Base-by-base conservation (phyloP, 2,329 filamentous ascomycete genomes). In the Fusarium luffae region DNA sequence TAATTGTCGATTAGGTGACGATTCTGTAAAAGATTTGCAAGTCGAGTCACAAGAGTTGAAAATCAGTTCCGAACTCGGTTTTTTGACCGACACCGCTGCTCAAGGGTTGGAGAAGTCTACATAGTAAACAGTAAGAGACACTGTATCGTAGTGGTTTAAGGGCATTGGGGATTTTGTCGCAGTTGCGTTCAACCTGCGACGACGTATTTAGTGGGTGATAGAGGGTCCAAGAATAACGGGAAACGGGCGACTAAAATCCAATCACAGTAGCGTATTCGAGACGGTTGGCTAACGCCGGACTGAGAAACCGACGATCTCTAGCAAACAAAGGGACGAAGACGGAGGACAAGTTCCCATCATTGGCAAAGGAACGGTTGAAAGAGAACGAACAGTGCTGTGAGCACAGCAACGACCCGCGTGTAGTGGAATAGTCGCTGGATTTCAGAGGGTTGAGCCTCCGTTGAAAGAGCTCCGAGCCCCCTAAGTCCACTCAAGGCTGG, bases 51-150 rank as follows among this genome's bases (percentile, higher is more conserved):
- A 47, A 54, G 43, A 57, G 51, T 43, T 51, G 68, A 60, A 63
- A 71, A 70, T 70, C 68, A 65, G 61, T 44, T 41, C 68, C 63
- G 21, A 62, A 68, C 55, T 65, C 46, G 68, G 68, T 44, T 40
- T 44, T 13, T 41, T 61, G 68, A 71, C 59, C 63, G 63, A 70
- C 68, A 68, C 63, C 51, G 59, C 63, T 40, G 63, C 68, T 71
- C 59, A 51, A 48, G 63, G 63, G 16, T 52, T 27, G 34, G 41
- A 25, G 44, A 40, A 28, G 16, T 21, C 48, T 37, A 34, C 27
- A 14, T 43, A 50, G 54, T 28, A 59, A 42, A 68, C 66, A 68
- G 66, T 68, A 12, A 25, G 1, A 41, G 19, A 30, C 67, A 70
- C 68, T 70, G 68, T 70, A 66, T 54, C 42, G 48, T 56, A 60